Evolutionary conservation across 2,329 filamentous ascomycete genomes (phyloP).

Genomic region (Diaporthe sp.): DNA sequence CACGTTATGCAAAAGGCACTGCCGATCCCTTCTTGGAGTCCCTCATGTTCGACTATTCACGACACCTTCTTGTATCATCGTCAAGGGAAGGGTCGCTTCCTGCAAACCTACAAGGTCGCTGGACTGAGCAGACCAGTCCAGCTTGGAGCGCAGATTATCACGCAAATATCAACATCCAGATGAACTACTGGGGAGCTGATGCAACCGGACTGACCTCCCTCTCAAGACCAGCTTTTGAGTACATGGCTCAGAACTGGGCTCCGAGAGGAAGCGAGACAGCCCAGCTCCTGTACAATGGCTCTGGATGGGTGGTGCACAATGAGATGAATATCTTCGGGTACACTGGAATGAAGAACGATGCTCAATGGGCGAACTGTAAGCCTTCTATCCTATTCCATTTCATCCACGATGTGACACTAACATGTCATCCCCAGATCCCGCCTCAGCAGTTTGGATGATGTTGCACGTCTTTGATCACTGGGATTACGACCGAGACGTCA

Average conservation of each 20-base stretch:
- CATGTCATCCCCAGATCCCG: conserved; percentile 50
- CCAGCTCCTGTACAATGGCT: conserved; percentile 64
- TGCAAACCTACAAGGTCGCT: conserved; percentile 69
- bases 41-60: conserved; percentile 66
- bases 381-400: fast-evolving
- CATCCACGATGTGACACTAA: neutral
- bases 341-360: conserved; percentile 56
- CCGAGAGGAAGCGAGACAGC: conserved; percentile 68
- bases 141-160: conserved; percentile 68
- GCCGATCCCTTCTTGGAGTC: conserved; percentile 67
- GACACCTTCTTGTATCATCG: conserved; percentile 68
- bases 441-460: conserved; percentile 71
- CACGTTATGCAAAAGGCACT: conserved; percentile 44
- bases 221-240: conserved; percentile 63
- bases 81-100: conserved; percentile 66
- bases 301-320: conserved; percentile 70
- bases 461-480: conserved; percentile 71
- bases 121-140: conserved; percentile 60
- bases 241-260: conserved; percentile 64
- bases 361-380: conserved; percentile 50
- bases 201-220: conserved; percentile 64
- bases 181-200: conserved; percentile 72
- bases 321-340: conserved; percentile 73
- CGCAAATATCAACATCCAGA: conserved; percentile 72
- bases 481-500: conserved; percentile 63